A percentile compares a stretch with the other conserved stretches of the same genome.
Evolutionary conservation across 257 asterid species (phyloP).

Genomic region (Solanum pimpinellifolium): DNA sequence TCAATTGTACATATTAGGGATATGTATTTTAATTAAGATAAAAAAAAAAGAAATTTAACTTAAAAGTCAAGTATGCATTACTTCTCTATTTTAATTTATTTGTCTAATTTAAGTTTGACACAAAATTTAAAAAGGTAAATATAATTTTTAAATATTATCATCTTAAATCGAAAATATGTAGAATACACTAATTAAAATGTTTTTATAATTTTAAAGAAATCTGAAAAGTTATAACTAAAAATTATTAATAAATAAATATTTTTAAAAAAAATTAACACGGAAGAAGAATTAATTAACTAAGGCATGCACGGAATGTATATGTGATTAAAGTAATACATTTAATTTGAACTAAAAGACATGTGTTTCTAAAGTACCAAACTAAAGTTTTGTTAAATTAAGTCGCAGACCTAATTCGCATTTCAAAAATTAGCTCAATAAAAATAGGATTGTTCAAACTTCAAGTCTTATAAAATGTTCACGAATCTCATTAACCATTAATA

Average conservation of each 20-base stretch:
- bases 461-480: too few species aligned
- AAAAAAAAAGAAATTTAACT: neutral
- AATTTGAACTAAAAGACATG: neutral
- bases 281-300: neutral
- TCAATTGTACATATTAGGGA: neutral
- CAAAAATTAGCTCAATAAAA: too few species aligned
- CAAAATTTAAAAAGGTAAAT: too few species aligned
- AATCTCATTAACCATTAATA: accelerated
- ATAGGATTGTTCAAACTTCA: too few species aligned
- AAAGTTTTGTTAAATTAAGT: too few species aligned
- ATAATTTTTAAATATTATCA: neutral
- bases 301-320: neutral
- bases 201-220: too few species aligned
- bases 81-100: neutral
- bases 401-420: too few species aligned
- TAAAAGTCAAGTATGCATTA: neutral
- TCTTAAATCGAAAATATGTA: neutral
- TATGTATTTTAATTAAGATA: neutral
- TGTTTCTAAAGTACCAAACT: too few species aligned
- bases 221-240: too few species aligned
- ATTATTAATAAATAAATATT: too few species aligned
- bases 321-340: neutral
- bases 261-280: neutral
- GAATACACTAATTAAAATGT: neutral
- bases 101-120: neutral